A percentile compares a stretch with the other conserved stretches of the same genome.
These are phyloP conservation scores for Mycena sanguinolenta DNA, from an alignment of 768 basidiomycete species.

Conservation along the genomic window DNA sequence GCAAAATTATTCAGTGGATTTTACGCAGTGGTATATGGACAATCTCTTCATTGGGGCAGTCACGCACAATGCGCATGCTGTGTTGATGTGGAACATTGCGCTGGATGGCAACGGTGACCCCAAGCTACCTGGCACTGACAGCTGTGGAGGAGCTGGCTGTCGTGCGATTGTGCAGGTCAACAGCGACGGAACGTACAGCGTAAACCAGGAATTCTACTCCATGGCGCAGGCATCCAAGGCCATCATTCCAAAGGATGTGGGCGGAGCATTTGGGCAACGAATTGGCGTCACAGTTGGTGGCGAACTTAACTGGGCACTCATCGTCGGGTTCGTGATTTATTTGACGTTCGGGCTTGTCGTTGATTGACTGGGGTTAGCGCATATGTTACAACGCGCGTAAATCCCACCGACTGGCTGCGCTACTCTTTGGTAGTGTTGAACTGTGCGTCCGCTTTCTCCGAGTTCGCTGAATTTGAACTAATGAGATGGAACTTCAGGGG, in stretches of 20 bases:
- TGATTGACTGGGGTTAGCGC: too few relatives aligned
- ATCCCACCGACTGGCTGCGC: slow-evolving; percentile 67
- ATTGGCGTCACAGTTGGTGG: slow-evolving; percentile 76
- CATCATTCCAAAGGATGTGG: slow-evolving; percentile 74
- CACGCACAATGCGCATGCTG: slow-evolving; percentile 57
- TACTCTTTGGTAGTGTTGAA: slow-evolving; percentile 84
- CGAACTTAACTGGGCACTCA: slow-evolving; percentile 65
- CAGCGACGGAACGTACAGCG: slow-evolving; percentile 69
- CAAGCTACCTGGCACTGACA: slow-evolving; percentile 71
- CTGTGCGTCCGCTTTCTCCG: slow-evolving; percentile 54
- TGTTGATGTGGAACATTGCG: slow-evolving; percentile 84
- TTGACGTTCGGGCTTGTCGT: too few relatives aligned
- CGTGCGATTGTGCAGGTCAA: slow-evolving; percentile 78
- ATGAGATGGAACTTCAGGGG: slow-evolving; percentile 49
- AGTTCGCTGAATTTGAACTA: background rate
- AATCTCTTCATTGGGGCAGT: slow-evolving; percentile 63
- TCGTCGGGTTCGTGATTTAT: too few relatives aligned
- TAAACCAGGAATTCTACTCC: slow-evolving; percentile 84
- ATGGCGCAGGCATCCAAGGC: slow-evolving; percentile 86
- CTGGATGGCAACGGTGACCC: slow-evolving; percentile 72
- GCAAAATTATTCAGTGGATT: background rate
- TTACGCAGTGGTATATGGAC: slow-evolving; percentile 73
- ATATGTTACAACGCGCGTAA: slow-evolving; percentile 70
- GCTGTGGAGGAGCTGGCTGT: slow-evolving; percentile 74
- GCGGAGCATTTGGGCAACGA: slow-evolving; percentile 78